These are phyloP conservation scores for Pythium scleroteichum DNA, from an alignment of 352 stramenopile species.

Conservation along the genomic window DNA sequence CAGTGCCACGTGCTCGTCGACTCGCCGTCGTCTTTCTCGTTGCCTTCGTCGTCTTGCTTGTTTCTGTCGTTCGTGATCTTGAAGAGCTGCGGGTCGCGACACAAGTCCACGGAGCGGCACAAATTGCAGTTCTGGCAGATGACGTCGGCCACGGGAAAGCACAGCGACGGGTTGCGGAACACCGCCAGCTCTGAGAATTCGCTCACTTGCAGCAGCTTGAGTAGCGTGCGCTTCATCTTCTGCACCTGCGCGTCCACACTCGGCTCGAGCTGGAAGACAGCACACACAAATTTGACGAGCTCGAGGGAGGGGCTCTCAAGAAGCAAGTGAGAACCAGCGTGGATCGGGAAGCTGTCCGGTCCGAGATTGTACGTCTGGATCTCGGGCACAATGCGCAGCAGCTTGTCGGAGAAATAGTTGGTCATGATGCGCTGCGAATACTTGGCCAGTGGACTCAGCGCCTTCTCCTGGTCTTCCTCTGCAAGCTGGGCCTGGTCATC, in stretches of 20 bases:
- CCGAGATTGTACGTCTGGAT: conserved; percentile 74
- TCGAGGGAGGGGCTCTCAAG: conserved; percentile 93
- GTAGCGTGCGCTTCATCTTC: conserved; percentile 90
- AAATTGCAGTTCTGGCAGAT: conserved; percentile 97
- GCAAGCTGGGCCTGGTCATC: conserved; percentile 25
- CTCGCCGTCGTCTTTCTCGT: conserved; percentile 25
- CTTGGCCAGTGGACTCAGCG: conserved; percentile 52
- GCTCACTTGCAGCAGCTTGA: conserved; percentile 79
- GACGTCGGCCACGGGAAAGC: conserved; percentile 96
- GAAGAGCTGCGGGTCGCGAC: conserved; percentile 90
- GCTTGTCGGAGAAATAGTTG: conserved; percentile 77
- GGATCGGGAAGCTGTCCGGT: conserved; percentile 72
- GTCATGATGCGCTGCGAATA: conserved; percentile 75
- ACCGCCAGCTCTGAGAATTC: conserved; percentile 80
- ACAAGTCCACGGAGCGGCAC: conserved; percentile 96
- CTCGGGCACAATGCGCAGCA: conserved; percentile 76
- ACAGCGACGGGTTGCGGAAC: conserved; percentile 94
- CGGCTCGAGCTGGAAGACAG: conserved; percentile 93
- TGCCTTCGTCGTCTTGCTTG: conserved; percentile 32
- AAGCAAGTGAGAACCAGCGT: conserved; percentile 82
- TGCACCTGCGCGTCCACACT: conserved; percentile 90
- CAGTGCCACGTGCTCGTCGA: conserved; percentile 80
- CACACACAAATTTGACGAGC: conserved; percentile 96
- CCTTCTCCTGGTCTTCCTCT: conserved; percentile 40
- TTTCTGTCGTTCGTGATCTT: conserved; percentile 55